phyloP scores from a whole-genome alignment of 805 yeast genomes.

The Starmerella vitae region DNA sequence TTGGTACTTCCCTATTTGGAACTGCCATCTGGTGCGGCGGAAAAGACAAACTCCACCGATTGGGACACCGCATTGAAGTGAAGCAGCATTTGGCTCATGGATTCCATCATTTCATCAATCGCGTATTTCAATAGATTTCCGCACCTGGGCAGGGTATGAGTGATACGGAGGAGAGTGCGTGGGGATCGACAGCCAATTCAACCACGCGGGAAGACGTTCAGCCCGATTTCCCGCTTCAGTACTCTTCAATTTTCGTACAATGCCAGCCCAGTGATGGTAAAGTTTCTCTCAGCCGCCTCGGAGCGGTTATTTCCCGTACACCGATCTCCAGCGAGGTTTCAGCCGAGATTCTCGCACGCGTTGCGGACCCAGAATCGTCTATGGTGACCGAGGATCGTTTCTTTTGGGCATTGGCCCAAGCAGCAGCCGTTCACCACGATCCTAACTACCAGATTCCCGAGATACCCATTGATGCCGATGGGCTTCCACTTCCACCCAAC shows the following conservation, averaged over 20 bases:
- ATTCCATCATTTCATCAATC: not conserved
- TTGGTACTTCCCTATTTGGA: too few relatives aligned
- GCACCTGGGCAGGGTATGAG: not conserved
- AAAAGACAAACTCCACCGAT: too few relatives aligned
- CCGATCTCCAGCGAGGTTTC: conserved; percentile 9
- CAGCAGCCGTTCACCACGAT: conserved; percentile 8
- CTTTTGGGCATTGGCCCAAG: conserved; percentile 17
- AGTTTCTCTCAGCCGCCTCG: conserved; percentile 9
- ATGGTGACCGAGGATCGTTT: conserved; percentile 9
- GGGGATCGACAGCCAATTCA: not conserved
- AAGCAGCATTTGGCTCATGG: not conserved
- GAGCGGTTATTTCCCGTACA: conserved; percentile 12
- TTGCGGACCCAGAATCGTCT: conserved; percentile 2
- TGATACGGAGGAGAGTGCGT: not conserved
- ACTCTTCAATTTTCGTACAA: conserved; percentile 16
- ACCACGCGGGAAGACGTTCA: not conserved
- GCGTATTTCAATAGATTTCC: too few relatives aligned
- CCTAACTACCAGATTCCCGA: not conserved
- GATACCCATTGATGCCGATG: not conserved
- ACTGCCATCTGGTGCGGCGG: too few relatives aligned
- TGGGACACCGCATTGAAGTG: too few relatives aligned
- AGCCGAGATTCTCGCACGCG: conserved; percentile 12
- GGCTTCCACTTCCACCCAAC: not conserved
- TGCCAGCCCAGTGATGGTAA: conserved; percentile 13
- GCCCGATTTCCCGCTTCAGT: conserved; percentile 17